These are phyloP conservation scores for Penicillium arizonense DNA, from an alignment of 495 filamentous ascomycete species.

Conservation along the genomic window DNA sequence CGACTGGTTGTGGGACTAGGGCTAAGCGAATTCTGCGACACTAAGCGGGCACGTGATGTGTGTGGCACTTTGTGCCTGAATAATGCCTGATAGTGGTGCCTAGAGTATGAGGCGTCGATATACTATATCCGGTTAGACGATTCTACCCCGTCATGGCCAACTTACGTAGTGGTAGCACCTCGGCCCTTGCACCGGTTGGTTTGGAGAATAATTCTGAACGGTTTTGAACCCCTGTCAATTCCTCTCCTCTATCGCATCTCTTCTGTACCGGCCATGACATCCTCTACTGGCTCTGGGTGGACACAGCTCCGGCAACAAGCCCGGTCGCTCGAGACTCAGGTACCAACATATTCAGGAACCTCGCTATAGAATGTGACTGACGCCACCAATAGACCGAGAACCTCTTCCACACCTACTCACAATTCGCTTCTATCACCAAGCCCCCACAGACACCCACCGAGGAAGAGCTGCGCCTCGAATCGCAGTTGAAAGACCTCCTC, in stretches of 20 bases:
- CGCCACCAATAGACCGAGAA: conserved; percentile 68
- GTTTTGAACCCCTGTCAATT: conserved; percentile 4
- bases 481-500: conserved; percentile 80
- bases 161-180: conserved; percentile 17
- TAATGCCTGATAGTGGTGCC: not conserved
- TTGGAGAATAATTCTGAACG: not conserved
- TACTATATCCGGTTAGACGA: conserved; percentile 11
- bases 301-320: conserved; percentile 94
- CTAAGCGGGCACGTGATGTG: conserved; percentile 42
- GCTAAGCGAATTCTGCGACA: conserved; percentile 41
- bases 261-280: conserved; percentile 54
- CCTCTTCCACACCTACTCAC: conserved; percentile 92
- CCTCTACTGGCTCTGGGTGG: conserved; percentile 81
- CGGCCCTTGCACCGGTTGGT: conserved; percentile 12
- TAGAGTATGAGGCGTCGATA: not conserved
- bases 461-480: conserved; percentile 77
- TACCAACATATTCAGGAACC: conserved; percentile 32
- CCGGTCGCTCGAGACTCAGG: conserved; percentile 87
- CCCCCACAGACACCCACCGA: conserved; percentile 80
- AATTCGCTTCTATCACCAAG: conserved; percentile 80
- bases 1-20: conserved; percentile 54
- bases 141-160: conserved; percentile 6
- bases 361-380: conserved; percentile 6
- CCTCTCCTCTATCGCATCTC: not conserved
- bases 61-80: conserved; percentile 3